These are phyloP conservation scores for Rhexocercosporidium sp. DNA, from an alignment of 2,329 filamentous ascomycete genomes.

Conservation along the genomic window DNA sequence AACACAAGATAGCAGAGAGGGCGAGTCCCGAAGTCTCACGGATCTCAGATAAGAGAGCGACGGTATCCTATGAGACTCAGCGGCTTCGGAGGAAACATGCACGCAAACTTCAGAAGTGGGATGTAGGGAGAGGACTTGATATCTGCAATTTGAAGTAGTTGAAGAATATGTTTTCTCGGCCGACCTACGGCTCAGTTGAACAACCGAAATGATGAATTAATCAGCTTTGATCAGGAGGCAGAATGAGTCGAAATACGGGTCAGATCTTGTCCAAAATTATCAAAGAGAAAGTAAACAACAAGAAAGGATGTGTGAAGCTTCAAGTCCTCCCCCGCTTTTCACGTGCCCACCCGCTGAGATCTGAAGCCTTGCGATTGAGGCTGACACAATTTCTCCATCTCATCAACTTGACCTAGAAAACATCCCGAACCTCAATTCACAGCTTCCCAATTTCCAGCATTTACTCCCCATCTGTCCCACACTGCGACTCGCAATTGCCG, in stretches of 20 bases:
- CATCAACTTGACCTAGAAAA: not conserved
- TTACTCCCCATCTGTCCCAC: not conserved
- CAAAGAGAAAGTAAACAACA: not conserved
- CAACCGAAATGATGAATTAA: no score
- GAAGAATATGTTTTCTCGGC: no score
- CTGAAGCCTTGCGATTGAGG: constrained; percentile 21
- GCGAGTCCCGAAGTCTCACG: not conserved
- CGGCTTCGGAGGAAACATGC: not conserved
- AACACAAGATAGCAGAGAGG: not conserved
- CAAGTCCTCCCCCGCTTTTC: not conserved
- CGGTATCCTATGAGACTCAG: not conserved
- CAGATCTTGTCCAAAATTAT: no score
- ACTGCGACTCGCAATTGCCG: not conserved
- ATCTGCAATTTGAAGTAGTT: not conserved
- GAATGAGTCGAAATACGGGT: no score
- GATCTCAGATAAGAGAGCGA: constrained; percentile 1
- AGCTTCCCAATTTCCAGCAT: not conserved
- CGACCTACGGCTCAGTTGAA: no score
- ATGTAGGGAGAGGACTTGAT: not conserved
- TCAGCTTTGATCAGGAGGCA: no score
- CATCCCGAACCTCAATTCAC: not conserved
- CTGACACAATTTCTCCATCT: constrained; percentile 1
- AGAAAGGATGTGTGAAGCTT: no score
- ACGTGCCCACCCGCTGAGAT: not conserved
- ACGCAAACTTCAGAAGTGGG: not conserved